A percentile compares a stretch with the other conserved stretches of the same genome.
Conservation (phyloP, 805 yeast genomes). For the Komagataella kurtzmanii region DNA sequence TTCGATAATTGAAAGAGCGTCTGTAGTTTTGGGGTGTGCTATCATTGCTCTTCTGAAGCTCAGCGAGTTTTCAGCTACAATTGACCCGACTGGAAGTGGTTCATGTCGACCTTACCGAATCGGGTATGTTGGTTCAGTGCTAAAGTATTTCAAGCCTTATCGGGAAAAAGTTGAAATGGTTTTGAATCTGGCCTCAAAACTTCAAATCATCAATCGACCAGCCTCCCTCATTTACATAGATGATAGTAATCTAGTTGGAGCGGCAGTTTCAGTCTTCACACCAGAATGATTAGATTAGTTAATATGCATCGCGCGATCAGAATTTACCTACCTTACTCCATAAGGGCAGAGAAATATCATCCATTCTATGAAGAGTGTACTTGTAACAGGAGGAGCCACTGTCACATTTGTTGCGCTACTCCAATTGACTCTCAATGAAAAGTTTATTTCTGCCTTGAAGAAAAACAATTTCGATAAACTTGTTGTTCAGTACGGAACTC, state of each 20-base stretch:
- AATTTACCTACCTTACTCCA: too few species aligned
- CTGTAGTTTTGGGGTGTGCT: constrained; percentile 26
- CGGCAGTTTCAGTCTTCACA: neutral
- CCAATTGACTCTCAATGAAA: constrained; percentile 19
- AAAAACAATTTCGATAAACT: constrained; percentile 24
- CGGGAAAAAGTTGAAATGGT: constrained; percentile 17
- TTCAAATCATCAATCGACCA: neutral
- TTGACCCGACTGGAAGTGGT: constrained; percentile 8
- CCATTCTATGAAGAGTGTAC: constrained; percentile 4
- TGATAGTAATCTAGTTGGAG: neutral
- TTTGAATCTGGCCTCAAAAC: constrained; percentile 1
- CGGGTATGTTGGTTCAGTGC: constrained; percentile 39
- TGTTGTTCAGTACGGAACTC: constrained; percentile 47
- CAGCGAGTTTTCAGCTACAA: neutral
- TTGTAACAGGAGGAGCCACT: constrained; percentile 87
- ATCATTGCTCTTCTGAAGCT: constrained; percentile 23
- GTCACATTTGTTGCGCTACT: constrained; percentile 61
- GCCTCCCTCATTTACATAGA: neutral
- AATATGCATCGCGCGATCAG: neutral
- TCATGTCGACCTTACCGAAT: constrained; percentile 9
- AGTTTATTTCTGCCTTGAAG: constrained; percentile 23
- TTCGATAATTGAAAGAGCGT: constrained; percentile 28
- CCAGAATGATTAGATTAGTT: too few species aligned
- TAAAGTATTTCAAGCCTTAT: constrained; percentile 27
- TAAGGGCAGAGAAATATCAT: too few species aligned